Evolutionary conservation across 106 monocot genomes (phyloP).

Genomic region (Phalaenopsis equestris): DNA sequence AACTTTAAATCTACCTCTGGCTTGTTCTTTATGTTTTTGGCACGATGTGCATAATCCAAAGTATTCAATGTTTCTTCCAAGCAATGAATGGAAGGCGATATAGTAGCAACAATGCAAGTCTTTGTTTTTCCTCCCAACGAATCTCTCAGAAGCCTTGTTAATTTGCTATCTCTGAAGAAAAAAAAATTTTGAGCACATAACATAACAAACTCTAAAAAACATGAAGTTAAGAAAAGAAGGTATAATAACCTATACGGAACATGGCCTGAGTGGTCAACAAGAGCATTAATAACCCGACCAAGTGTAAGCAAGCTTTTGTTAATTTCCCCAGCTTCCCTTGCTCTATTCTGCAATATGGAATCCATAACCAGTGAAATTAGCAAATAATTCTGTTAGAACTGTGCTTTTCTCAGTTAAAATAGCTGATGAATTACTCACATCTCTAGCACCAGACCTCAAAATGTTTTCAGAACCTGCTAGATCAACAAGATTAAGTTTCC

Average conservation of each 20-base stretch:
- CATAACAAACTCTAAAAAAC: neutral
- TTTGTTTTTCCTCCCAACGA: conserved; percentile 69
- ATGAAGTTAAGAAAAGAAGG: neutral
- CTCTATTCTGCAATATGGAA: conserved; percentile 36
- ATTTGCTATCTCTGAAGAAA: conserved; percentile 19
- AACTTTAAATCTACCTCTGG: conserved; percentile 30
- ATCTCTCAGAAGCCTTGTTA: conserved; percentile 46
- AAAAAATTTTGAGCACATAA: neutral
- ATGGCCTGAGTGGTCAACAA: conserved; percentile 62
- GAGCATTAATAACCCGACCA: conserved; percentile 61
- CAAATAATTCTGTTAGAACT: neutral
- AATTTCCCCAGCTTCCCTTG: conserved; percentile 45
- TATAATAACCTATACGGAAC: conserved; percentile 50
- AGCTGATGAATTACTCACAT: conserved; percentile 24
- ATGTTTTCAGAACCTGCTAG: conserved; percentile 72
- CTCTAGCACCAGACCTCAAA: conserved; percentile 58
- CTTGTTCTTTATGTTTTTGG: conserved; percentile 66
- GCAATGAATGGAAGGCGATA: conserved; percentile 54
- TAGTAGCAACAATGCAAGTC: conserved; percentile 65
- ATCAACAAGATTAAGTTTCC: conserved; percentile 70
- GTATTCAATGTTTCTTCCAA: conserved; percentile 68
- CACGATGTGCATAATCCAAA: conserved; percentile 25
- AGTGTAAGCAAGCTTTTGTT: conserved; percentile 62
- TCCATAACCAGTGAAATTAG: neutral
- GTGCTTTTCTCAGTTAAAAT: neutral